Evolutionary conservation across 2,329 filamentous ascomycete species (phyloP).

Genomic region (Beauveria brongniartii): DNA sequence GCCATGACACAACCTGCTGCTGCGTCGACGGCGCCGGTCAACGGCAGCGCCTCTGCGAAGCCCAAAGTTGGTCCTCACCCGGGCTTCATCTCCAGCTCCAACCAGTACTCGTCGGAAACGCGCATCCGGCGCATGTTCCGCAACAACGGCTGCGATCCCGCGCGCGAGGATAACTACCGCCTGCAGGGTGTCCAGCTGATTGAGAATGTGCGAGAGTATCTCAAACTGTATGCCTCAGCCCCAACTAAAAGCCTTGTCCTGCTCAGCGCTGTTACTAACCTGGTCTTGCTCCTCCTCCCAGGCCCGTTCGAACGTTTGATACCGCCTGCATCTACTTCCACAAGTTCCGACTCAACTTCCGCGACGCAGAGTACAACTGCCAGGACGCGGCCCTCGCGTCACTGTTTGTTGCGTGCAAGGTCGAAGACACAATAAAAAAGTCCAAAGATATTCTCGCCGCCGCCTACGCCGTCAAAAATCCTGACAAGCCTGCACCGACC

Average conservation of each 20-base stretch:
- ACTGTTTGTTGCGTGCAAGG: conserved; percentile 90
- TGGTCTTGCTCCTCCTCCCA: conserved; percentile 23
- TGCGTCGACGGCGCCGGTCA: conserved; percentile 5
- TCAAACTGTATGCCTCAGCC: conserved; percentile 60
- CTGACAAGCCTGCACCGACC: conserved; percentile 58
- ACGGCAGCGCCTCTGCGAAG: conserved; percentile 2
- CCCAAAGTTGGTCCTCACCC: conserved; percentile 34
- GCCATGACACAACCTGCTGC: conserved; percentile 1
- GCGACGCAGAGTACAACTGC: conserved; percentile 79
- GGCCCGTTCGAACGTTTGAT: conserved; percentile 83
- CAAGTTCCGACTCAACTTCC: conserved; percentile 79
- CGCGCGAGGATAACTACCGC: conserved; percentile 71
- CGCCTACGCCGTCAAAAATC: conserved; percentile 74
- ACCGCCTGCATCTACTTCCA: conserved; percentile 91
- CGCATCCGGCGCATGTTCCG: conserved; percentile 66
- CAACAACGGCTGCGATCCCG: conserved; percentile 61
- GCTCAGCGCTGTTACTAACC: neutral
- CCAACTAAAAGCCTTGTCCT: neutral
- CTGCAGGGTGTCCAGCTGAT: conserved; percentile 86
- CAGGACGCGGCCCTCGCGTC: conserved; percentile 81
- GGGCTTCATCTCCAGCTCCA: conserved; percentile 40
- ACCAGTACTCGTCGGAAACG: conserved; percentile 76
- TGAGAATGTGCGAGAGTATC: conserved; percentile 68
- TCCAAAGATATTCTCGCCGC: conserved; percentile 87
- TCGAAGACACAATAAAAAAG: conserved; percentile 97